Conservation (phyloP, 2,329 filamentous ascomycete genomes). For the Hypoxylon sp. region DNA sequence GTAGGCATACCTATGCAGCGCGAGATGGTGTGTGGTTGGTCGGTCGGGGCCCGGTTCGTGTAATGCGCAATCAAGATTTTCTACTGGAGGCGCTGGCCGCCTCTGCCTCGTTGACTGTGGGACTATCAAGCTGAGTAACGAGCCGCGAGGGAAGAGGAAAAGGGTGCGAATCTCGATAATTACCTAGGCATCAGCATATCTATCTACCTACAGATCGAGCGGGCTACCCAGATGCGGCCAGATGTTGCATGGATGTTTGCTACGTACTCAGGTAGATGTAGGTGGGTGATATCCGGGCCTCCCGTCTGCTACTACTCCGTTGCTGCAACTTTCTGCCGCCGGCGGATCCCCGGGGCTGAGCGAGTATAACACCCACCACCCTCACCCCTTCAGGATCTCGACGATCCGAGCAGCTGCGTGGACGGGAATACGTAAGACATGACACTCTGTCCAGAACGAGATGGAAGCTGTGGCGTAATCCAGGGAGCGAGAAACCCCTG, state of each 20-base stretch:
- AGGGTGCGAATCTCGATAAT: conserved; percentile 1
- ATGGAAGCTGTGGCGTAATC: background rate
- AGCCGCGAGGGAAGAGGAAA: conserved; percentile 31
- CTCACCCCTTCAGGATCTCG: conserved; percentile 22
- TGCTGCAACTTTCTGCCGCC: conserved; percentile 6
- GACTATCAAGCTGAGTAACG: background rate
- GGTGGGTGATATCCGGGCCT: conserved; percentile 5
- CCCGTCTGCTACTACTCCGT: conserved; percentile 3
- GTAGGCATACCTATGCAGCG: background rate
- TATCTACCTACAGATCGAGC: background rate
- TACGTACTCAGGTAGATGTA: background rate
- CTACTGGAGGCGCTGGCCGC: conserved; percentile 26
- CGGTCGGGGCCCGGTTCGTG: conserved; percentile 18
- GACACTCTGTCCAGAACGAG: background rate
- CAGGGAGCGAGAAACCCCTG: conserved; percentile 11
- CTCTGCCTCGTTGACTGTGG: background rate
- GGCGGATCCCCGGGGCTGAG: conserved; percentile 14
- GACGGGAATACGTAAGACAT: conserved; percentile 7
- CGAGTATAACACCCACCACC: background rate
- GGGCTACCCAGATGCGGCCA: background rate
- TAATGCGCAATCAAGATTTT: conserved; percentile 24
- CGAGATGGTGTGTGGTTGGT: conserved; percentile 24
- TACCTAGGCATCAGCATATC: conserved; percentile 1
- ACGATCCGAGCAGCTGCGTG: background rate
- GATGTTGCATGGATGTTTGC: background rate